Base-by-base conservation (phyloP, 78 protist species). In the Dictyostelium discoideum region DNA sequence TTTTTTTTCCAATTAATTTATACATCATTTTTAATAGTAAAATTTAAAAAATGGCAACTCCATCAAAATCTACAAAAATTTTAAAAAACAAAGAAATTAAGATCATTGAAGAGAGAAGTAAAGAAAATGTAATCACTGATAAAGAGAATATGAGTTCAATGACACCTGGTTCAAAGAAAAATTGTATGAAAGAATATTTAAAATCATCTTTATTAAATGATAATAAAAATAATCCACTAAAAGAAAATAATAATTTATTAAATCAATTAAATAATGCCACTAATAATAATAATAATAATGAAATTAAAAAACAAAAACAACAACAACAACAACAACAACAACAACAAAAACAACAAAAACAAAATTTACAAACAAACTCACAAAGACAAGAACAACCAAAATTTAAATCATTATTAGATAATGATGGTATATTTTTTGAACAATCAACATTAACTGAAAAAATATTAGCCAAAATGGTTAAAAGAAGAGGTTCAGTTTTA, bases 121-220 rank as follows among this genome's bases (percentile, higher is more conserved):
- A 69, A 26, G 39, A 69, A 11, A 11, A 69, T 69, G 29, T 69
- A 5, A 60, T 69, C 22, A 37, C 16, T 69, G 77, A 74, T 74
- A 74, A 74, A 18, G 81, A 74, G 6, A 74, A 74, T 37, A 13
- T 32, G 0, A 16, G 39, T 69, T 69, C 77, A 69, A 74, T 74
- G 81, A 74, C 81, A 32, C 81, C 81, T 3, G 6, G 40, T 14
- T 74, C 81, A 74, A 74, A 74, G 48, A 74, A 74, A 37, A 74
- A 13, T 18, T 37, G 3, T 32, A 74, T 74, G 81, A 74, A 74
- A 6, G 39, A 24, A 3, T 73, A 29, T 73, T 24, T 73, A 3
- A 73, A 24, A 29, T 73, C 80, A 32, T 73, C 80, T 14, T 29
- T 14, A 24, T 37, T 18, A 18, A 16, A 32, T 74, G 24, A 29